These are phyloP conservation scores for Boletus pseudopeckii DNA, from an alignment of 768 basidiomycete species.

Conservation along the genomic window DNA sequence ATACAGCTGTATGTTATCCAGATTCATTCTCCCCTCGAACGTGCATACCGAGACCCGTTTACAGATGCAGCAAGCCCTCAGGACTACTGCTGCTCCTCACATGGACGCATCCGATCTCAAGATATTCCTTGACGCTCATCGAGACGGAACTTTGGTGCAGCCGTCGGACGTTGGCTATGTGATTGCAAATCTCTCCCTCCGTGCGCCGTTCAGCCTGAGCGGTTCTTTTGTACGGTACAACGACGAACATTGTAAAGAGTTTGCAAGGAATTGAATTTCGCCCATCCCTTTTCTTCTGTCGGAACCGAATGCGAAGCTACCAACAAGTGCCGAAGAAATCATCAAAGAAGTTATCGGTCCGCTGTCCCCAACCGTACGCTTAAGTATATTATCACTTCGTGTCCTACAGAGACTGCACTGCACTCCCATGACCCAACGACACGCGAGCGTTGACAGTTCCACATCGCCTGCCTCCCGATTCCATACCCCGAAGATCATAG, in stretches of 20 bases:
- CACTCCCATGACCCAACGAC: constrained; percentile 13
- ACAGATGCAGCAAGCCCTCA: constrained; percentile 69
- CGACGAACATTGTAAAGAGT: constrained; percentile 60
- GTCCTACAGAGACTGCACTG: not conserved
- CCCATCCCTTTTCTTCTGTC: constrained; percentile 6
- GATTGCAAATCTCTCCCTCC: constrained; percentile 71
- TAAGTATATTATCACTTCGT: not conserved
- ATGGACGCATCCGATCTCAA: constrained; percentile 58
- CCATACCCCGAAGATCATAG: constrained; percentile 35
- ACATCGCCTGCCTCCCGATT: not conserved
- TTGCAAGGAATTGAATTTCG: constrained; percentile 34
- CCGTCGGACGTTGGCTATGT: constrained; percentile 76
- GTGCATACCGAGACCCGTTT: not conserved
- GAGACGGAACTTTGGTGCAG: constrained; percentile 66
- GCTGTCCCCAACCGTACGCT: not conserved
- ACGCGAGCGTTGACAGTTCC: not conserved
- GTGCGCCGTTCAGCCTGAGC: constrained; percentile 56
- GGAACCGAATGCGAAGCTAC: constrained; percentile 16
- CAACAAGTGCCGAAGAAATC: constrained; percentile 10
- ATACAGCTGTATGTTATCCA: constrained; percentile 59
- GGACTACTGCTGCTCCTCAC: constrained; percentile 45
- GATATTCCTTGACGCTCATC: constrained; percentile 55
- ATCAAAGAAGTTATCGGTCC: constrained; percentile 8
- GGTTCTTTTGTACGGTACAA: constrained; percentile 86
- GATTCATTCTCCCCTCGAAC: not conserved